A percentile compares a stretch with the other conserved stretches of the same genome.
phyloP scores from a whole-genome alignment of 1,284 basidiomycete species.

The Sutorius eximius region DNA sequence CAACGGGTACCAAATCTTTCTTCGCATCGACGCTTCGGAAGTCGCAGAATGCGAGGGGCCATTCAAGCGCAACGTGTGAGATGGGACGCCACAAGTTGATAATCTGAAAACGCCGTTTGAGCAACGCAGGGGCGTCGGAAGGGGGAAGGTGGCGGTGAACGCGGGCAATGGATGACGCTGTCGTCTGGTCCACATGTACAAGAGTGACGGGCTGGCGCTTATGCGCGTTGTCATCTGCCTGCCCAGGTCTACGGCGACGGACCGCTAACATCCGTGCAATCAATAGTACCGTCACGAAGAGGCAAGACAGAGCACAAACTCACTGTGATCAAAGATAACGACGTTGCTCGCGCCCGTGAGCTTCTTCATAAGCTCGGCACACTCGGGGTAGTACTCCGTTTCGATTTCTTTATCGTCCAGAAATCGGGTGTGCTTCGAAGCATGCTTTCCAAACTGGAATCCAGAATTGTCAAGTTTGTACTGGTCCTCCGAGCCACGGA shows the following conservation, averaged over 20 bases:
- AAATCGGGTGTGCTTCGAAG: slow-evolving; percentile 31
- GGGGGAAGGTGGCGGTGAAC: slow-evolving; percentile 54
- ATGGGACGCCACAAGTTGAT: slow-evolving; percentile 60
- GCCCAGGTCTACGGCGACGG: slow-evolving; percentile 44
- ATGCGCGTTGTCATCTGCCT: slow-evolving; percentile 40
- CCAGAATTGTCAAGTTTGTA: slow-evolving; percentile 50
- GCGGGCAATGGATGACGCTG: slow-evolving; percentile 45
- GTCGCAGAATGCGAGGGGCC: slow-evolving; percentile 52
- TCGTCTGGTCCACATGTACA: slow-evolving; percentile 58
- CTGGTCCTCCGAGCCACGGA: slow-evolving; percentile 45
- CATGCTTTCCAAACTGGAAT: slow-evolving; percentile 43
- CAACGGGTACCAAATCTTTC: slow-evolving; percentile 38
- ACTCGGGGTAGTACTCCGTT: slow-evolving; percentile 52
- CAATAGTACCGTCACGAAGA: neutral
- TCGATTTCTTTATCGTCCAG: slow-evolving; percentile 45
- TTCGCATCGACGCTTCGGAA: slow-evolving; percentile 43
- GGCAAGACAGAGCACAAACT: slow-evolving; percentile 7
- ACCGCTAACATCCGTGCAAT: slow-evolving; percentile 29
- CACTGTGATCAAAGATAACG: slow-evolving; percentile 60
- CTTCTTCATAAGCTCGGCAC: slow-evolving; percentile 49
- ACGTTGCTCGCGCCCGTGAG: slow-evolving; percentile 50
- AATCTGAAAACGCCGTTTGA: slow-evolving; percentile 49
- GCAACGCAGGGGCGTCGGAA: slow-evolving; percentile 40
- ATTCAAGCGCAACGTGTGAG: slow-evolving; percentile 44
- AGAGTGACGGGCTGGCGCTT: slow-evolving; percentile 50